phyloP scores from a whole-genome alignment of 805 yeast species.

The Candida maesae region DNA sequence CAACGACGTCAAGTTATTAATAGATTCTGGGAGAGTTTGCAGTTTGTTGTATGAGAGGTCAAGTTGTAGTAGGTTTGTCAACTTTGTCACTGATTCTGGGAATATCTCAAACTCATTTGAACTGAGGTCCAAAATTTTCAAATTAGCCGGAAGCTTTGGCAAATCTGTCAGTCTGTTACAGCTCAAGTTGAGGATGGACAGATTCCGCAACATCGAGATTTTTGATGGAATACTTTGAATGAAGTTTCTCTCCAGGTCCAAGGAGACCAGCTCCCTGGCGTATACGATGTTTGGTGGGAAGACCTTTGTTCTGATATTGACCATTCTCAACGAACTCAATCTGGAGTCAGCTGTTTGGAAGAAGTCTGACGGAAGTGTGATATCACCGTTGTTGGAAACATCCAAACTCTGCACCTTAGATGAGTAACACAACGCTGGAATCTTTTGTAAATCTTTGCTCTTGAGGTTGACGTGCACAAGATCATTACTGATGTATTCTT shows the following conservation, averaged over 20 bases:
- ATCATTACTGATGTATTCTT: conserved; percentile 58
- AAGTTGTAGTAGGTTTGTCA: conserved; percentile 57
- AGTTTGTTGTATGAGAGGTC: conserved; percentile 83
- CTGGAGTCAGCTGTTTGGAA: conserved; percentile 73
- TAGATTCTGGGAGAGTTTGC: conserved; percentile 52
- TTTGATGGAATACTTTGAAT: conserved; percentile 58
- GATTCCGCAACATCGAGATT: conserved; percentile 47
- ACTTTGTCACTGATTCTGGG: conserved; percentile 62
- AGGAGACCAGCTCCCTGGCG: conserved; percentile 58
- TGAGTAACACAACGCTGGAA: conserved; percentile 81
- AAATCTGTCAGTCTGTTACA: conserved; percentile 67
- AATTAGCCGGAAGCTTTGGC: conserved; percentile 53
- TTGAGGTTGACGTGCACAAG: conserved; percentile 71
- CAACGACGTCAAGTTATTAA: conserved; percentile 56
- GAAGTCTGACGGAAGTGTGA: conserved; percentile 78
- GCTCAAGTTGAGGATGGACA: conserved; percentile 61
- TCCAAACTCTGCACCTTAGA: conserved; percentile 77
- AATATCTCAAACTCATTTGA: conserved; percentile 66
- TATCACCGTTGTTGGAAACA: conserved; percentile 83
- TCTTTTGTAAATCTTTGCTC: conserved; percentile 71
- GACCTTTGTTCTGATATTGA: conserved; percentile 65
- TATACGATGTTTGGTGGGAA: conserved; percentile 74
- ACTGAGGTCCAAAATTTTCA: conserved; percentile 66
- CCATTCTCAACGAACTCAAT: conserved; percentile 61
- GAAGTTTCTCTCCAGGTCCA: conserved; percentile 78